Evolutionary conservation across 2,329 filamentous ascomycete species (phyloP).

Genomic region (Trichophaea hybrida): DNA sequence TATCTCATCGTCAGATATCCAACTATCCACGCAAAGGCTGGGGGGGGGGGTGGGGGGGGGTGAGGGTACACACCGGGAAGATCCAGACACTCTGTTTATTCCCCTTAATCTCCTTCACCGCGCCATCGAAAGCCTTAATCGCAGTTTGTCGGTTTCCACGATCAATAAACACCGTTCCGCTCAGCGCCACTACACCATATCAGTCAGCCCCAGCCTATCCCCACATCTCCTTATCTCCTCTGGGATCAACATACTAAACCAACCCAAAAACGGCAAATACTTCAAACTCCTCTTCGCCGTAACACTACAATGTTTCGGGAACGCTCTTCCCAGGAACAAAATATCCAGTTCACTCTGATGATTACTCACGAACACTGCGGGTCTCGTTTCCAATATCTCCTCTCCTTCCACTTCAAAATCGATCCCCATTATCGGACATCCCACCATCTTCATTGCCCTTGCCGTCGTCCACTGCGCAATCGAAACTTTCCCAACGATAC

Average conservation of each 20-base stretch:
- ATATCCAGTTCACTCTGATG: slow-evolving; percentile 90
- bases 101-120: slow-evolving; percentile 61
- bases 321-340: slow-evolving; percentile 70
- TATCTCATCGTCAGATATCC: slow-evolving; percentile 4
- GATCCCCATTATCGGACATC: slow-evolving; percentile 62
- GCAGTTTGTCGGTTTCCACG: slow-evolving; percentile 71
- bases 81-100: slow-evolving; percentile 42
- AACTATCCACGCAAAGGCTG: background rate
- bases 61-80: slow-evolving; percentile 31
- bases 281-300: slow-evolving; percentile 81
- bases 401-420: slow-evolving; percentile 60
- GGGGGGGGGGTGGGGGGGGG: background rate
- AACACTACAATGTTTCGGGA: slow-evolving; percentile 81
- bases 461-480: slow-evolving; percentile 75
- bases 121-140: slow-evolving; percentile 69
- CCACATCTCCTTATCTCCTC: background rate
- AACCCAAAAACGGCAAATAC: slow-evolving; percentile 70
- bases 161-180: slow-evolving; percentile 89
- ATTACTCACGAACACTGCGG: slow-evolving; percentile 84
- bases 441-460: slow-evolving; percentile 63
- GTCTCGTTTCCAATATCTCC: slow-evolving; percentile 51
- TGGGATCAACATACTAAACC: slow-evolving; percentile 57
- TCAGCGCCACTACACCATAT: slow-evolving; percentile 44
- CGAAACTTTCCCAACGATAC: slow-evolving; percentile 54
- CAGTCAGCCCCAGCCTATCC: background rate